Evolutionary conservation across 2,329 filamentous ascomycete genomes (phyloP), one percentile per base, ranked within the genome.

Genomic region (Aspergillus sp.): DNA sequence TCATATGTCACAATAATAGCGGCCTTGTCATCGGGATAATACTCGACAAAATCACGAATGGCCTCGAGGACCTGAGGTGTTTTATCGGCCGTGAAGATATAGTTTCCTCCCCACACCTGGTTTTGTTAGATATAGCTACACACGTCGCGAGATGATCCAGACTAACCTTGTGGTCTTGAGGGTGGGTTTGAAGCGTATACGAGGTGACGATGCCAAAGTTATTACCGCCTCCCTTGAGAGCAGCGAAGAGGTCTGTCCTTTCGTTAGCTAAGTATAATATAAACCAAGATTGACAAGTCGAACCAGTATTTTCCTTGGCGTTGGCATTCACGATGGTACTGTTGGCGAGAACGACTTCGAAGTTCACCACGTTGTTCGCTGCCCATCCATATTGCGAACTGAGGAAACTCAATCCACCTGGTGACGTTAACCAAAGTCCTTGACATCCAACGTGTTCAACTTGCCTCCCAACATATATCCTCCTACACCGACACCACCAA

Each of bases 1-100:
- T 79, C 71, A 2, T 72, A 70, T 0, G 78, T 83, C 37, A 77
- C 60, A 48, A 83, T 83, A 37, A 84, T 73, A 9, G 72, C 78
- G 1, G 79, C 81, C 57, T 81, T 82, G 46, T 75, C 69, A 51
- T 84, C 80, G 1, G 70, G 64, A 54, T 80, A 78, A 59, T 82
- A 52, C 36, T 64, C 61, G 6, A 56, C 57, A 39, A 67, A 68
- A 39, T 66, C 59, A 11, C 62, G 58, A 12, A 67, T 45, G 2
- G 62, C 65, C 9, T 53, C 45, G 5, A 66, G 49, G 5, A 67
- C 35, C 37, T 65, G 54, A 5, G 64, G 54, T 5, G 69, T 67
- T 52, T 64, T 58, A 53, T 61, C 62, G 37, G 51, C 51, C 37
- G 49, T 58, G 52, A 67, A 73, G 37, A 74, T 50, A 28, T 69